These are phyloP conservation scores for Spergularia marina DNA, from an alignment of 148 eudicot genomes.

Conservation along the genomic window DNA sequence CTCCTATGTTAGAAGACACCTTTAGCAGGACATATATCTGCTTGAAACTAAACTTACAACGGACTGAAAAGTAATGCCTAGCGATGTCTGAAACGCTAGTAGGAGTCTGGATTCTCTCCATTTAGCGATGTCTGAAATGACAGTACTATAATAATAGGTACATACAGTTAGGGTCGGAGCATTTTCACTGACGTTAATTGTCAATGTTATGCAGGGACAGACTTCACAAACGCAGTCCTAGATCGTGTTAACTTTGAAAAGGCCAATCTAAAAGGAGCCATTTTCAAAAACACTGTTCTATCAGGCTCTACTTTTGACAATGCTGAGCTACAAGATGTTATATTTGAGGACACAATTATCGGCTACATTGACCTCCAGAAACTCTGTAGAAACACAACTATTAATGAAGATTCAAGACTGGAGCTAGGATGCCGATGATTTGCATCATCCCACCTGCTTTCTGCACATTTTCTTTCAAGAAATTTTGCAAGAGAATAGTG, in stretches of 20 bases:
- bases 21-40: neutral
- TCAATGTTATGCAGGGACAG: conserved; percentile 47
- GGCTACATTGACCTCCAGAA: conserved; percentile 65
- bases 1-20: neutral
- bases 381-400: conserved; percentile 47
- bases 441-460: neutral
- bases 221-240: conserved; percentile 84
- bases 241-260: conserved; percentile 79
- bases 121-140: too few species aligned
- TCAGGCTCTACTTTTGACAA: conserved; percentile 79
- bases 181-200: neutral
- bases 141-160: too few species aligned
- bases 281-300: conserved; percentile 69
- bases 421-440: conserved; percentile 52
- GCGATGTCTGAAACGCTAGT: too few species aligned
- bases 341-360: conserved; percentile 77
- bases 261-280: conserved; percentile 71
- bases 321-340: conserved; percentile 67
- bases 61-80: too few species aligned
- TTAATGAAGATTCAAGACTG: conserved; percentile 43
- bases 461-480: conserved; percentile 3
- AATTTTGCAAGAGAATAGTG: conserved; percentile 11
- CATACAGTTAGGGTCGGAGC: neutral
- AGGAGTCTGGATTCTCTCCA: too few species aligned
- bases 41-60: neutral